Conservation (phyloP, 2,329 filamentous ascomycete species). For the Sordariomycetes sp. region DNA sequence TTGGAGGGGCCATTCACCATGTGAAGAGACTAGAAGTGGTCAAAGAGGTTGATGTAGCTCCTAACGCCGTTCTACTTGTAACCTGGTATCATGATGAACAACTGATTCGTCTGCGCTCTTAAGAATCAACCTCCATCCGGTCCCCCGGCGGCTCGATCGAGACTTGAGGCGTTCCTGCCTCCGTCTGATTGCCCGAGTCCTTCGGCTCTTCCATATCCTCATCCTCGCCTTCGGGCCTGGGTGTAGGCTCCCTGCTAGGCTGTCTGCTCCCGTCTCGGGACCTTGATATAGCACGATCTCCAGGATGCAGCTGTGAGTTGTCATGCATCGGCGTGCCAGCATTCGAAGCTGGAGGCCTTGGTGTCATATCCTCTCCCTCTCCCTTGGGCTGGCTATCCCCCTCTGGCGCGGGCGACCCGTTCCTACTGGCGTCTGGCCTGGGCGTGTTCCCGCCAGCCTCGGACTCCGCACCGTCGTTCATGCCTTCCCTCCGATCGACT, state of each 20-base stretch:
- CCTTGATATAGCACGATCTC: not conserved
- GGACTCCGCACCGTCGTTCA: conserved; percentile 51
- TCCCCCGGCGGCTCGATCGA: conserved; percentile 44
- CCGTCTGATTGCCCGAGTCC: conserved; percentile 18
- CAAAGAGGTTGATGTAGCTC: too few relatives aligned
- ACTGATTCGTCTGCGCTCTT: not conserved
- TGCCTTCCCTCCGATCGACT: conserved; percentile 77
- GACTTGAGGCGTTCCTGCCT: conserved; percentile 32
- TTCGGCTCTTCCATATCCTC: conserved; percentile 46
- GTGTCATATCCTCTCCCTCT: conserved; percentile 8
- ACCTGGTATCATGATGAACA: not conserved
- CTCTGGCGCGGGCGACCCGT: conserved; percentile 16
- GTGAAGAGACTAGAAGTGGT: not conserved
- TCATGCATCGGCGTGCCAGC: conserved; percentile 1
- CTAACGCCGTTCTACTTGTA: not conserved
- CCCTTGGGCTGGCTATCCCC: conserved; percentile 19
- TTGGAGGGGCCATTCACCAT: not conserved
- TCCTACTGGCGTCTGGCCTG: conserved; percentile 12
- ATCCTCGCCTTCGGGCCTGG: conserved; percentile 41
- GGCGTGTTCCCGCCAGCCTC: conserved; percentile 13
- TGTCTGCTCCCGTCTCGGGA: conserved; percentile 12
- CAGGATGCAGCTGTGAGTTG: conserved; percentile 3
- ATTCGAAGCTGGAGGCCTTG: conserved; percentile 14
- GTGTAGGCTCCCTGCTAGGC: conserved; percentile 5
- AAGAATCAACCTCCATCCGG: conserved; percentile 56